phyloP scores from a whole-genome alignment of 2,329 filamentous ascomycete genomes.

The Ascochyta pisi region DNA sequence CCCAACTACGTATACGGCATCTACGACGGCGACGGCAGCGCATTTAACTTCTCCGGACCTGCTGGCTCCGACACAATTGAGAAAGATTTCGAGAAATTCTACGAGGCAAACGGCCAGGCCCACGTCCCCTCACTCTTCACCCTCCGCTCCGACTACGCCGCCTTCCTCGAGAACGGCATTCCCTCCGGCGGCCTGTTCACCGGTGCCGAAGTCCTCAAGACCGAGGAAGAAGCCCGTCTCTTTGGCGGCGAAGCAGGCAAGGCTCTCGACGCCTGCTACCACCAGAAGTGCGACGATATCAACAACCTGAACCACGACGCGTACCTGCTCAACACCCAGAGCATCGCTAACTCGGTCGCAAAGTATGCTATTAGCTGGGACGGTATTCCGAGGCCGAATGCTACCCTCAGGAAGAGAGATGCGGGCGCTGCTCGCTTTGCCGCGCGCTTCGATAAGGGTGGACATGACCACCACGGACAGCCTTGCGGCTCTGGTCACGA shows the following conservation, averaged over 20 bases:
- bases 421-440: slow-evolving; percentile 34
- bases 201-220: slow-evolving; percentile 51
- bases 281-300: slow-evolving; percentile 46
- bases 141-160: slow-evolving; percentile 51
- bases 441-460: slow-evolving; percentile 34
- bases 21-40: slow-evolving; percentile 49
- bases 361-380: slow-evolving; percentile 48
- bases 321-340: slow-evolving; percentile 48
- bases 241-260: slow-evolving; percentile 50
- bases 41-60: slow-evolving; percentile 49
- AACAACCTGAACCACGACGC: slow-evolving; percentile 48
- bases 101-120: slow-evolving; percentile 40
- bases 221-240: slow-evolving; percentile 43
- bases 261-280: slow-evolving; percentile 49
- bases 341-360: slow-evolving; percentile 49
- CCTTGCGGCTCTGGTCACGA: slow-evolving; percentile 33
- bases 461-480: slow-evolving; percentile 37
- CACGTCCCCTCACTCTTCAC: slow-evolving; percentile 47
- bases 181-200: slow-evolving; percentile 51
- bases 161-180: slow-evolving; percentile 51
- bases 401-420: slow-evolving; percentile 38
- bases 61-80: slow-evolving; percentile 46
- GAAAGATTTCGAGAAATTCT: slow-evolving; percentile 46
- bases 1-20: slow-evolving; percentile 51
- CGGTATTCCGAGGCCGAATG: slow-evolving; percentile 42